Base-by-base conservation (phyloP, 2,329 filamentous ascomycete genomes). In the Beauveria sp. region DNA sequence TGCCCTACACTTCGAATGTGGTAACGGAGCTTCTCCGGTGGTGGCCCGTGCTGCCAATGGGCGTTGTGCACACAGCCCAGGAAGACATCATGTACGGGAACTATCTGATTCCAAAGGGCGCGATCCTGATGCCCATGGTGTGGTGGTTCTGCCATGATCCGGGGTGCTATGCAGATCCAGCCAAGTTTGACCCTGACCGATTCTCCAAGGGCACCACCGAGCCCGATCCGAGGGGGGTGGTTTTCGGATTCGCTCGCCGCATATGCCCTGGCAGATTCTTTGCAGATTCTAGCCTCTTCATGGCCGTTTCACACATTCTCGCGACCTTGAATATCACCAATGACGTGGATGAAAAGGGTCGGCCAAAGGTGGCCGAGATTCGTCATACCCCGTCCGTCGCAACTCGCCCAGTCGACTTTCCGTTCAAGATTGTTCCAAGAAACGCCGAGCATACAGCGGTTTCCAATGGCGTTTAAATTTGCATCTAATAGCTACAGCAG, bases 131-230 rank as follows among this genome's bases (percentile, higher is more conserved):
- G 3, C 65, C 63, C 3, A 65, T 67, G 1, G 62, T 69, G 6
- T 73, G 69, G 69, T 70, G 66, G 24, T 65, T 75, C 18, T 81
- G 87, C 26, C 88, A 90, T 71, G 88, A 91, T 67, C 82, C 85
- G 2, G 83, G 86, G 42, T 84, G 83, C 1, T 90, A 91, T 70
- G 77, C 82, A 0, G 56, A 73, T 10, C 74, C 74, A 0, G 64
- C 63, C 5, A 16, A 26, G 1, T 77, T 77, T 24, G 65, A 73
- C 28, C 75, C 74, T 0, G 70, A 71, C 1, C 67, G 75, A 0
- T 76, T 67, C 64, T 63, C 75, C 3, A 50, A 46, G 28, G 66
- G 67, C 2, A 61, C 67, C 8, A 67, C 69, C 0, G 70, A 71
- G 16, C 72, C 69, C 0, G 69, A 73, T 8, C 72, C 75, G 0